These are phyloP conservation scores for Exserohilum rostratum DNA, from an alignment of 2,329 filamentous ascomycete species.

Conservation along the genomic window DNA sequence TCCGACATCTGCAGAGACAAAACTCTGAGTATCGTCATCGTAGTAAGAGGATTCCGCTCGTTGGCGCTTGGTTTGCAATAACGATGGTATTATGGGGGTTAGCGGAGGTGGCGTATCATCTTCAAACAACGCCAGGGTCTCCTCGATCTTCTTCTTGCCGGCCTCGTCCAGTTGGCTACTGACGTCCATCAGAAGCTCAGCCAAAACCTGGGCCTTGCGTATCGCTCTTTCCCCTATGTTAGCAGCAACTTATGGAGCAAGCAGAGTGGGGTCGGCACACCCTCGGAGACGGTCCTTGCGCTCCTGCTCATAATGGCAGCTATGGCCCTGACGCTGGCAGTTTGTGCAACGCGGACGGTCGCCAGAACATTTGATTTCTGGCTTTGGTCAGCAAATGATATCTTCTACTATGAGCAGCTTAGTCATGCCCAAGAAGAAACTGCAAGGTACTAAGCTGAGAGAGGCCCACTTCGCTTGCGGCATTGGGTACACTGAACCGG, in stretches of 20 bases:
- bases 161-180: constrained; percentile 16
- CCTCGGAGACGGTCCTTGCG: constrained; percentile 43
- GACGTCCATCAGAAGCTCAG: constrained; percentile 24
- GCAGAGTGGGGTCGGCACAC: constrained; percentile 18
- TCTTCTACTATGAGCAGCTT: neutral
- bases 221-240: constrained; percentile 11
- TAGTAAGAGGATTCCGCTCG: neutral
- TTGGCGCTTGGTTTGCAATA: constrained; percentile 10
- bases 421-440: neutral
- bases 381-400: constrained; percentile 6
- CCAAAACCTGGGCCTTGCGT: constrained; percentile 22
- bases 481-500: constrained; percentile 21
- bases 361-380: constrained; percentile 46
- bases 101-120: constrained; percentile 8
- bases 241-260: neutral
- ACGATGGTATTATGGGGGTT: neutral
- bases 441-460: neutral
- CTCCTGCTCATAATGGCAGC: constrained; percentile 41
- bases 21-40: constrained; percentile 3
- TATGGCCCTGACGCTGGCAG: constrained; percentile 32
- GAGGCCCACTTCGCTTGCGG: constrained; percentile 25
- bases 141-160: constrained; percentile 16
- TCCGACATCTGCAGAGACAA: constrained; percentile 4
- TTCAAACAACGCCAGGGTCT: constrained; percentile 16
- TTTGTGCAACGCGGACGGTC: constrained; percentile 38